Conservation (phyloP, 192 early-diverging fungal species). For the Backusella tuberculispora region DNA sequence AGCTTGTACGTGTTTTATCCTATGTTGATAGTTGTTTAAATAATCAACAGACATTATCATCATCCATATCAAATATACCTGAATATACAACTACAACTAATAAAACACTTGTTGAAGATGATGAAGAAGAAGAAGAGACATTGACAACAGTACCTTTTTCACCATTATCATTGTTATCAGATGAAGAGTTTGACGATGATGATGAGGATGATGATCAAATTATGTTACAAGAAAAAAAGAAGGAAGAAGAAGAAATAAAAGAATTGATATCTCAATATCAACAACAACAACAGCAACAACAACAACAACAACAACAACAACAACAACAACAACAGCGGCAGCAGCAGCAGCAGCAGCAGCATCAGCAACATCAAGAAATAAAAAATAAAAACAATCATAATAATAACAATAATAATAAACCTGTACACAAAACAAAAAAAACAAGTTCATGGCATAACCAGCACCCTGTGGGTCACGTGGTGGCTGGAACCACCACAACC, state of each 20-base stretch:
- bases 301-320: background rate
- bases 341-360: background rate
- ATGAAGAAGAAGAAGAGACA: background rate
- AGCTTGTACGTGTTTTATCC: constrained; percentile 21
- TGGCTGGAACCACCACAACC: constrained; percentile 1
- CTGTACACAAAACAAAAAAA: background rate
- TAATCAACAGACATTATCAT: background rate
- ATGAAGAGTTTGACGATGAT: background rate
- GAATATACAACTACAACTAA: background rate
- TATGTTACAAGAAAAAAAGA: background rate
- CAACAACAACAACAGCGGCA: background rate
- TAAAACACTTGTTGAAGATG: background rate
- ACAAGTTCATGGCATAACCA: background rate
- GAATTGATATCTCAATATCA: background rate
- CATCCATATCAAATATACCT: background rate
- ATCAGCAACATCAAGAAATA: background rate
- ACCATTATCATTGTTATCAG: background rate
- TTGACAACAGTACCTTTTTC: background rate
- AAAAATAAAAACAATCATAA: background rate
- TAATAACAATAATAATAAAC: background rate
- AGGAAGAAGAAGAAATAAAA: background rate
- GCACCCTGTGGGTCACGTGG: background rate
- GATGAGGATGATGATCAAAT: background rate
- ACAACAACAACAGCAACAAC: background rate
- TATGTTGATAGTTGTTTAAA: constrained; percentile 33